Evolutionary conservation across 108 stramenopile genomes (phyloP).

Genomic region (Cyclotella baltica): DNA sequence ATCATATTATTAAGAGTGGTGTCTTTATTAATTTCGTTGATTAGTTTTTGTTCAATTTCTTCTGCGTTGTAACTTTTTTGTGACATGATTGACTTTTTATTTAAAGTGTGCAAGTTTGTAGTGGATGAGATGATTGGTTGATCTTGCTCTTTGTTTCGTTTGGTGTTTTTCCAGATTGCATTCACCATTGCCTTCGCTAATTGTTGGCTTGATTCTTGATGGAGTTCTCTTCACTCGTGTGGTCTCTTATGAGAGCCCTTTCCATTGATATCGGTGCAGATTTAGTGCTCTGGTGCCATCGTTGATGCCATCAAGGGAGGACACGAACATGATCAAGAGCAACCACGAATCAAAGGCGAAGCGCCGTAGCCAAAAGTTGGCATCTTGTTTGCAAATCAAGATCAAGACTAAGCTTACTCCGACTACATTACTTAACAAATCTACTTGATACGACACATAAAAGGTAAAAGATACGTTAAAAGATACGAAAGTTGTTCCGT

Average conservation of each 20-base stretch:
- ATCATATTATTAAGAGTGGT: background rate
- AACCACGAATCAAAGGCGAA: background rate
- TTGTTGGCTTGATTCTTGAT: too few species aligned
- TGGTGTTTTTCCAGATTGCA: background rate
- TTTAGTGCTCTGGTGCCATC: too few species aligned
- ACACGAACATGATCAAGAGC: background rate
- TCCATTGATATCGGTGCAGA: too few species aligned
- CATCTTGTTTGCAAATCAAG: background rate
- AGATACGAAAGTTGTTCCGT: too few species aligned
- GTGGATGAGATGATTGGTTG: background rate
- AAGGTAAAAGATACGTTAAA: too few species aligned
- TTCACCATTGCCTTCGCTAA: too few species aligned
- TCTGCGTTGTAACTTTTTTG: conserved; percentile 1
- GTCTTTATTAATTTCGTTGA: background rate
- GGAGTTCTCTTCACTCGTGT: too few species aligned
- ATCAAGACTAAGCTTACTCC: background rate
- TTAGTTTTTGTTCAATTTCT: conserved; percentile 13
- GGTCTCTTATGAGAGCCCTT: too few species aligned
- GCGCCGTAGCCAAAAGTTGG: background rate
- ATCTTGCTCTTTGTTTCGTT: background rate
- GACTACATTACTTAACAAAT: background rate
- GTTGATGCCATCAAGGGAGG: background rate
- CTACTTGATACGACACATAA: background rate
- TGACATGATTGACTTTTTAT: background rate
- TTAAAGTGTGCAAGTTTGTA: background rate